These are phyloP conservation scores for Cladosporium colombiae DNA, from an alignment of 2,329 filamentous ascomycete genomes.

Conservation along the genomic window DNA sequence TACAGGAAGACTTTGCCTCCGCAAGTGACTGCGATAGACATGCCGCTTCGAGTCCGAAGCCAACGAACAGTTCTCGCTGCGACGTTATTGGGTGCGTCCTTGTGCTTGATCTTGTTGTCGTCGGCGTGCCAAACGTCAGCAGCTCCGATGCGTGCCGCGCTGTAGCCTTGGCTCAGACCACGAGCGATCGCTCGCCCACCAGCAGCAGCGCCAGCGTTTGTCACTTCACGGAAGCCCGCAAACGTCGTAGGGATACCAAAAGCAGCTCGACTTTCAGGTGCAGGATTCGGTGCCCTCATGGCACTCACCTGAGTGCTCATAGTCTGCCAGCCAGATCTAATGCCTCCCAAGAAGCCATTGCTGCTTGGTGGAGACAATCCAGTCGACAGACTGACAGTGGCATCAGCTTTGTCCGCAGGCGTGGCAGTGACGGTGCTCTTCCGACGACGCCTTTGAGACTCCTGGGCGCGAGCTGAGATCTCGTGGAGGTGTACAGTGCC, in stretches of 20 bases:
- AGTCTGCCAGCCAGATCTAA: slow-evolving; percentile 44
- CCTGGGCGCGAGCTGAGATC: slow-evolving; percentile 55
- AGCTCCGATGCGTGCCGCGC: slow-evolving; percentile 68
- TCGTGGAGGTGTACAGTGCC: slow-evolving; percentile 95
- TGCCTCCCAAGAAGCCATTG: slow-evolving; percentile 33
- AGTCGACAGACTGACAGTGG: slow-evolving; percentile 36
- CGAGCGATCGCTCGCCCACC: slow-evolving; percentile 71
- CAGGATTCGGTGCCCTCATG: slow-evolving; percentile 26
- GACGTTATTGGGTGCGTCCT: slow-evolving; percentile 55
- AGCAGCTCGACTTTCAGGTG: slow-evolving; percentile 23
- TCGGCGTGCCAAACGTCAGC: slow-evolving; percentile 72
- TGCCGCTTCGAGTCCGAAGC: slow-evolving; percentile 63
- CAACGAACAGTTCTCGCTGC: slow-evolving; percentile 64
- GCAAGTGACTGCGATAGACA: slow-evolving; percentile 65
- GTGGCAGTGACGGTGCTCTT: slow-evolving; percentile 24
- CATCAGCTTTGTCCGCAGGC: slow-evolving; percentile 35
- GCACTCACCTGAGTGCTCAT: slow-evolving; percentile 40
- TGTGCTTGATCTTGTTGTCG: slow-evolving; percentile 73
- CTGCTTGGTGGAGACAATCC: slow-evolving; percentile 36
- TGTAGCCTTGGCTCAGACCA: slow-evolving; percentile 72
- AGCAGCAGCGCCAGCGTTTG: slow-evolving; percentile 51
- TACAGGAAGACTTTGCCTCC: slow-evolving; percentile 68
- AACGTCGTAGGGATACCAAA: slow-evolving; percentile 35
- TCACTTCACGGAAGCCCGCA: slow-evolving; percentile 35
- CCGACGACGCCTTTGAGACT: slow-evolving; percentile 30